Conservation (phyloP, 2,329 filamentous ascomycete species). For the Apiospora sp. region DNA sequence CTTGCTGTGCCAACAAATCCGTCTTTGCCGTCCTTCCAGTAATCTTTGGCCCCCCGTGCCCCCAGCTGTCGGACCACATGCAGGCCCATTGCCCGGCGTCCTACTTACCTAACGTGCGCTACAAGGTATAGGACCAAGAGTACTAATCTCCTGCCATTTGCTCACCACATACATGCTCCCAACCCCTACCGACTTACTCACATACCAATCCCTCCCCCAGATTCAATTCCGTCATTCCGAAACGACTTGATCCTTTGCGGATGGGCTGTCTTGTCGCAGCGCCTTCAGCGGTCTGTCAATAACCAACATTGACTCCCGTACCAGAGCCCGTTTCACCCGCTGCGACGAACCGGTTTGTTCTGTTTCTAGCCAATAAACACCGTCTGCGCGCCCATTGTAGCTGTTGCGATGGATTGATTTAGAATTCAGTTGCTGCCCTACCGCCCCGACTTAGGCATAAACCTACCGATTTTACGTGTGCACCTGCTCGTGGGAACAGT, state of each 20-base stretch:
- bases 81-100: not conserved
- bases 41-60: not conserved
- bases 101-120: conserved; percentile 1
- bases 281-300: conserved; percentile 12
- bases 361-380: conserved; percentile 10
- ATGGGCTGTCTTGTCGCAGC: conserved; percentile 22
- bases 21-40: conserved; percentile 1
- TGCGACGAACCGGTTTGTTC: not conserved
- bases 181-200: conserved; percentile 11
- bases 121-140: not conserved
- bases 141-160: not conserved
- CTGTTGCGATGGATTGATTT: conserved; percentile 21
- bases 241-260: conserved; percentile 3
- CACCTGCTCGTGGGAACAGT: not conserved
- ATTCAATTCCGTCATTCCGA: conserved; percentile 11
- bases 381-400: conserved; percentile 14
- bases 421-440: conserved; percentile 20
- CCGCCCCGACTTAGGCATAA: conserved; percentile 20
- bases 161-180: not conserved
- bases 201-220: conserved; percentile 10
- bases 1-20: conserved; percentile 15
- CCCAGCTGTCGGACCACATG: conserved; percentile 10
- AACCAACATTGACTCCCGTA: not conserved
- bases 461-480: conserved; percentile 8
- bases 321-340: not conserved